These are phyloP conservation scores for Aureobasidium mangrovei DNA, from an alignment of 2,329 filamentous ascomycete species.

Conservation along the genomic window DNA sequence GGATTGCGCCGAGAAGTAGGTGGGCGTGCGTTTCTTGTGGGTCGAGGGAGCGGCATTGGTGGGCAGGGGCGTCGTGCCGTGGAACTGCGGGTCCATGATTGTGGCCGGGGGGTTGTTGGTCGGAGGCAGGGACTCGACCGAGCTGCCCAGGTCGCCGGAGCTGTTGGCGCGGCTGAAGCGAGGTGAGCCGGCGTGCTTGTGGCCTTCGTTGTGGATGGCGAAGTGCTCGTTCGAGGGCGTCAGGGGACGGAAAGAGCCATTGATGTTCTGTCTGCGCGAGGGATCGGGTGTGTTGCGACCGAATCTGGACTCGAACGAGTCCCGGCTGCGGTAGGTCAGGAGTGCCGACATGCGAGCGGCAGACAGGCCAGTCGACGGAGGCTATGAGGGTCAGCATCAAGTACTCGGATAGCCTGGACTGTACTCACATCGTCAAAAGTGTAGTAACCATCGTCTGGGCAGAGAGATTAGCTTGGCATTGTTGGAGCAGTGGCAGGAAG, in stretches of 20 bases:
- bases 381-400: slow-evolving; percentile 26
- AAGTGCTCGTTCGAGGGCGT: slow-evolving; percentile 39
- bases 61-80: slow-evolving; percentile 31
- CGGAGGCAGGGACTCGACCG: slow-evolving; percentile 19
- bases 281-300: slow-evolving; percentile 87
- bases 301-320: slow-evolving; percentile 94
- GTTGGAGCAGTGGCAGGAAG: neutral
- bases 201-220: slow-evolving; percentile 45
- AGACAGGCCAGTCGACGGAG: slow-evolving; percentile 75
- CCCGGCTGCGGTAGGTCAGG: slow-evolving; percentile 88
- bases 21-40: slow-evolving; percentile 39
- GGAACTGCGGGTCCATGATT: slow-evolving; percentile 39
- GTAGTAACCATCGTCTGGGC: slow-evolving; percentile 83
- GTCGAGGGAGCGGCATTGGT: slow-evolving; percentile 23
- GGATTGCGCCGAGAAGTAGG: slow-evolving; percentile 97
- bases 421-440: slow-evolving; percentile 55
- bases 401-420: neutral
- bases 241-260: slow-evolving; percentile 46
- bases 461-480: slow-evolving; percentile 1
- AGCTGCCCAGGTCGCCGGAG: slow-evolving; percentile 18
- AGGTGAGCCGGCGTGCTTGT: slow-evolving; percentile 39
- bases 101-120: slow-evolving; percentile 18
- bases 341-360: slow-evolving; percentile 95
- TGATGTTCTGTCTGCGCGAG: slow-evolving; percentile 73
- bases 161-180: slow-evolving; percentile 33